Conservation (phyloP, 345 rosid species). For the Aquilaria sinensis region DNA sequence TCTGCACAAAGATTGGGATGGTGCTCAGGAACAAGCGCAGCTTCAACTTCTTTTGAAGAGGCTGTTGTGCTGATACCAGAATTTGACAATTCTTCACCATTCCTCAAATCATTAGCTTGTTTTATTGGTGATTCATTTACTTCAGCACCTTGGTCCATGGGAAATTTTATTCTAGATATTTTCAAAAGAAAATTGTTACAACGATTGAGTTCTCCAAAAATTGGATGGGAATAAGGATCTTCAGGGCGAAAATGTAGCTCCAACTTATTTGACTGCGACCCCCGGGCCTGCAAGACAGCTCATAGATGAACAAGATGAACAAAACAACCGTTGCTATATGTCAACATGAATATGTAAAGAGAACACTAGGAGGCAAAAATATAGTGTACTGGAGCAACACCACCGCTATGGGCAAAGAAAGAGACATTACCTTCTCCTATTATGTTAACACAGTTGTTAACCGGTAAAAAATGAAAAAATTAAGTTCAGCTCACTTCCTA, state of each 20-base stretch:
- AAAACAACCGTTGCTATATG: too few species aligned
- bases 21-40: constrained; percentile 17
- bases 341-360: too few species aligned
- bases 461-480: too few species aligned
- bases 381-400: too few species aligned
- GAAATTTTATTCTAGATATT: constrained; percentile 38
- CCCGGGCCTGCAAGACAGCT: constrained; percentile 44
- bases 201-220: constrained; percentile 54
- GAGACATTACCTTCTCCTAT: too few species aligned
- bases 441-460: too few species aligned
- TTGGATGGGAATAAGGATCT: constrained; percentile 83
- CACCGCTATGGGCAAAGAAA: too few species aligned
- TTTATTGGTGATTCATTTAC: constrained; percentile 10
- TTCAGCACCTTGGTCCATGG: constrained; percentile 19
- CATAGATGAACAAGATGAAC: not conserved
- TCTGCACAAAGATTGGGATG: constrained; percentile 47
- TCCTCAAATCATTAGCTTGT: constrained; percentile 10
- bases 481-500: too few species aligned
- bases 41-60: constrained; percentile 22
- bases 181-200: constrained; percentile 50
- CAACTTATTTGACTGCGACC: constrained; percentile 47
- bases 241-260: constrained; percentile 87
- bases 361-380: too few species aligned
- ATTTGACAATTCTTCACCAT: constrained; percentile 8
- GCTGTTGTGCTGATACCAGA: constrained; percentile 12